Percentiles rank a stretch among this genome's conserved stretches.
These are phyloP conservation scores for Trichoderma semiorbis DNA, from an alignment of 2,329 filamentous ascomycete species.

Conservation along the genomic window DNA sequence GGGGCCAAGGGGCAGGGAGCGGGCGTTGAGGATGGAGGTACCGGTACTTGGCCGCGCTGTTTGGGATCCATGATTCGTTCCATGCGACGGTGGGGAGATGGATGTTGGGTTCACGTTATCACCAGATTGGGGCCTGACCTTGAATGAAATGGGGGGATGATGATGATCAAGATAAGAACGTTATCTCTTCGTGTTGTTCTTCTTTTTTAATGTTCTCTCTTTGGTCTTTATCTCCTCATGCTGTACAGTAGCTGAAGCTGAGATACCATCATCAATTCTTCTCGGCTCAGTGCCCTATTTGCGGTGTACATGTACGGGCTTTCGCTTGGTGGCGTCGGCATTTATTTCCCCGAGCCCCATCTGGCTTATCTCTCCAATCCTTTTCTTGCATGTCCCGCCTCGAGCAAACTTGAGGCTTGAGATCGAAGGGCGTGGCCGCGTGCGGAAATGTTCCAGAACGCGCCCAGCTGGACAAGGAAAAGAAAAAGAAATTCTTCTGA, in stretches of 20 bases:
- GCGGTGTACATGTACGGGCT: neutral
- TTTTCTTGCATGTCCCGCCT: neutral
- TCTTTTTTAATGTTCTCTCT: neutral
- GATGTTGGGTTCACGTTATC: neutral
- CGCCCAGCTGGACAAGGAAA: neutral
- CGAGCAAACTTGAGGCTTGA: neutral
- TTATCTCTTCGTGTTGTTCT: neutral
- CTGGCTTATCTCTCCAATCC: neutral
- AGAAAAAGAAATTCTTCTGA: neutral
- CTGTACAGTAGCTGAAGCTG: neutral
- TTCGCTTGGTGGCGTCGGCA: neutral
- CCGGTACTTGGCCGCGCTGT: neutral
- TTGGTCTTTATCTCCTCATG: neutral
- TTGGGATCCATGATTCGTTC: neutral
- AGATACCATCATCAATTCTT: neutral
- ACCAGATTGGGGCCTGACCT: neutral
- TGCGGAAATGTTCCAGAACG: conserved; percentile 12
- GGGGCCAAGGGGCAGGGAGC: neutral
- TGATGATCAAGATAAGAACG: neutral
- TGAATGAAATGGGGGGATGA: neutral
- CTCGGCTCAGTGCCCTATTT: neutral
- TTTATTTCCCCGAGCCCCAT: conserved; percentile 3
- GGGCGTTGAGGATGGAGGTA: neutral
- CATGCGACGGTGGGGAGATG: neutral
- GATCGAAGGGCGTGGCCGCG: neutral